Percentiles rank a stretch among this genome's conserved stretches.
Evolutionary conservation across 2,329 filamentous ascomycete genomes (phyloP).

Genomic region (Aspergillus ibericus): DNA sequence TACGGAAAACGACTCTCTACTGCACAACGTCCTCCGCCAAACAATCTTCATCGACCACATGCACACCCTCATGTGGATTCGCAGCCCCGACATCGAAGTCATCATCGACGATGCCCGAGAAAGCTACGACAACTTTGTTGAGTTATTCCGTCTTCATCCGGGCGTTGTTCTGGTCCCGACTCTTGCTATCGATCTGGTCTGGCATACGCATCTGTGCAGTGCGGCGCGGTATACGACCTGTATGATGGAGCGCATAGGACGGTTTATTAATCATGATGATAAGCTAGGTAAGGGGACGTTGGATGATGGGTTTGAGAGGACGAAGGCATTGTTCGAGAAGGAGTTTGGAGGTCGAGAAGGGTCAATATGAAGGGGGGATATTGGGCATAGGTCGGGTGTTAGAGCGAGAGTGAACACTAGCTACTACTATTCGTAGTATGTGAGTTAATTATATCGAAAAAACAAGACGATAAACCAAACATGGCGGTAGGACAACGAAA

Average conservation of each 20-base stretch:
- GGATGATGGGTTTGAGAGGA: conserved; percentile 56
- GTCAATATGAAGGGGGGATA: background rate
- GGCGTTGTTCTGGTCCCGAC: conserved; percentile 34
- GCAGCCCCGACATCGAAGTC: conserved; percentile 62
- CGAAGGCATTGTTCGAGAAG: conserved; percentile 8
- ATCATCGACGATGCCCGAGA: conserved; percentile 65
- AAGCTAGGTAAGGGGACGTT: conserved; percentile 68
- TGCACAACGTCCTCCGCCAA: conserved; percentile 45
- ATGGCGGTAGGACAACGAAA: too few species aligned
- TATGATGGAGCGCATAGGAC: conserved; percentile 39
- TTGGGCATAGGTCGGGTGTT: too few species aligned
- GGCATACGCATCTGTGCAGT: conserved; percentile 36
- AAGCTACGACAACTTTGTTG: conserved; percentile 49
- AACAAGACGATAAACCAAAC: too few species aligned
- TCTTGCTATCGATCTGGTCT: conserved; percentile 36
- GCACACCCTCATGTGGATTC: conserved; percentile 75
- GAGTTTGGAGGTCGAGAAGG: background rate
- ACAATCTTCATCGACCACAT: conserved; percentile 58
- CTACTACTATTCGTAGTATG: too few species aligned
- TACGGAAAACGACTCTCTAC: conserved; percentile 19
- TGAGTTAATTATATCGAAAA: too few species aligned
- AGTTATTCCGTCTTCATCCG: conserved; percentile 39
- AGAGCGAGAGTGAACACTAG: too few species aligned
- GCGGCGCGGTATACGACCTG: conserved; percentile 36
- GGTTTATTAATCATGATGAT: conserved; percentile 75